Base-by-base conservation (phyloP, 2,329 filamentous ascomycete species). In the Diaporthe ampelina region DNA sequence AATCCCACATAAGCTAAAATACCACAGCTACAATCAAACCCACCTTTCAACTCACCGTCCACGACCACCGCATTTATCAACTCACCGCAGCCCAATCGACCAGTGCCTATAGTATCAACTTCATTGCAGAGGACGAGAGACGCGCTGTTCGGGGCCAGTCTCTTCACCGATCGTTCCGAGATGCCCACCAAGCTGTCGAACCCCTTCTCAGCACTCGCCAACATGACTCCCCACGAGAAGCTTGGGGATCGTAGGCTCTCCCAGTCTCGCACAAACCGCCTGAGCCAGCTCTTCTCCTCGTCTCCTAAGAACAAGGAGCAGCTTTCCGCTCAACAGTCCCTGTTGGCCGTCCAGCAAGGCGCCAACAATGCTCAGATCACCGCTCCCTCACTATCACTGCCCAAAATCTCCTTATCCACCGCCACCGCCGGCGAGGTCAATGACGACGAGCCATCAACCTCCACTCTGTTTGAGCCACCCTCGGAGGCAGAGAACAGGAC, bases 401-500 rank as follows among this genome's bases (percentile, higher is more conserved):
- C 96, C 52, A 96, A 93, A 71, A 98, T 98, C 81, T 98, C 95
- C 56, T 89, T 98, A 73, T 98, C 96, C 17, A 95, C 95, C 56
- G 94, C 94, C 67, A 94, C 92, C 40, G 93, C 91, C 76, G 94
- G 94, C 79, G 89, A 97, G 88, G 84, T 84, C 72, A 90, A 91
- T 82, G 92, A 91, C 82, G 93, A 97, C 79, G 90, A 93, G 79
- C 88, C 92, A 65, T 88, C 93, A 19, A 94, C 94, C 29, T 32
- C 29, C 67, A 97, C 90, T 11, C 91, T 98, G 68, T 98, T 98
- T 84, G 91, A 96, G 81, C 95, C 97, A 40, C 94, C 94, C 73
- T 94, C 94, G 10, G 93, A 92, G n/a, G 93, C 93, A 81, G 95
- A 98, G 84, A 90, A 92, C 61, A 92, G 92, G 76, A 91, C 91